Conservation (phyloP, 257 asterid species). For the Nicotiana paniculata region DNA sequence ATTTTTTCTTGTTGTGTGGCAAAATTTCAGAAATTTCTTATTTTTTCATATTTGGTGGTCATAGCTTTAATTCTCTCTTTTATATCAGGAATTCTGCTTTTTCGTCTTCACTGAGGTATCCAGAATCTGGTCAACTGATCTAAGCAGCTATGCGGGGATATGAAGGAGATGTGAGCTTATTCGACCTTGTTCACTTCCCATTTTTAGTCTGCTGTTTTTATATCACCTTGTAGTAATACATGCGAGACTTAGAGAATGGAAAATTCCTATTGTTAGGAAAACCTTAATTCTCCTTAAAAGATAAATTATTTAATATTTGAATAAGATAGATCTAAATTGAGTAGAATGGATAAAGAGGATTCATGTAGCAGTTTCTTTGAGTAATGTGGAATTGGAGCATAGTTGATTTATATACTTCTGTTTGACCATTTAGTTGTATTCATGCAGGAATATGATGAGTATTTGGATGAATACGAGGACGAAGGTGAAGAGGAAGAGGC, state of each 20-base stretch:
- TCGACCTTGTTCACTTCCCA: neutral
- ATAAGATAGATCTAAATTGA: neutral
- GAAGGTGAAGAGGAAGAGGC: conserved; percentile 52
- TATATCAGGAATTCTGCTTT: neutral
- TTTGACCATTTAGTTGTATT: neutral
- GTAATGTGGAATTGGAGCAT: neutral
- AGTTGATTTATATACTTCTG: neutral
- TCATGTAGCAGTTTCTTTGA: neutral
- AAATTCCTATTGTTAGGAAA: neutral
- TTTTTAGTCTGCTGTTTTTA: neutral
- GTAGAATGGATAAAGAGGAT: neutral
- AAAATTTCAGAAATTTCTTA: neutral
- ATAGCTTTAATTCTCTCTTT: neutral
- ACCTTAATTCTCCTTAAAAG: neutral
- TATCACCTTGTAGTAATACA: neutral
- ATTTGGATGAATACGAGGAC: conserved; percentile 34
- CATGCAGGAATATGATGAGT: conserved; percentile 56
- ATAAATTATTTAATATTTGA: neutral
- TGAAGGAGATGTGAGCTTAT: conserved; percentile 46
- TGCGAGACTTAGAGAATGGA: neutral
- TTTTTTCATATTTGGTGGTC: neutral
- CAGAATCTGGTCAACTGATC: neutral
- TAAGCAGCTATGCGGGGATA: conserved; percentile 40
- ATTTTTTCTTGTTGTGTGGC: neutral
- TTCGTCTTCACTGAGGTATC: neutral